Evolutionary conservation across 176 grass and related monocot genomes (phyloP).

Genomic region (Pharus latifolius): DNA sequence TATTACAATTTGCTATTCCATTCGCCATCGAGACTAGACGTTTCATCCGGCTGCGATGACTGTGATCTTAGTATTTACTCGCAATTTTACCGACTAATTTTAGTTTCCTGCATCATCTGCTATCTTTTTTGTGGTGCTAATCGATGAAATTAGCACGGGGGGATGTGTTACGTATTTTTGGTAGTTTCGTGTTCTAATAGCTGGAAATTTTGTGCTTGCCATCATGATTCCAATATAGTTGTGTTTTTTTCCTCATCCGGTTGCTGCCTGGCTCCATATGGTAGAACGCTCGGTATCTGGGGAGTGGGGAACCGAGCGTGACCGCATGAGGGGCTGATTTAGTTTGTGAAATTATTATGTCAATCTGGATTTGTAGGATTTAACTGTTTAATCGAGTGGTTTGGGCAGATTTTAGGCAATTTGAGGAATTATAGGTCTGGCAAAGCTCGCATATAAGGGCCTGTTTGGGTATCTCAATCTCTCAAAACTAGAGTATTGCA

Average conservation of each 20-base stretch:
- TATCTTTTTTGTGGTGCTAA: constrained; percentile 20
- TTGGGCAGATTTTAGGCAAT: background rate
- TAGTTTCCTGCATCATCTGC: background rate
- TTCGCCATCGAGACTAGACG: background rate
- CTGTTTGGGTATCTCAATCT: too few relatives aligned
- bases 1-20: background rate
- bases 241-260: too few relatives aligned
- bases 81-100: background rate
- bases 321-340: background rate
- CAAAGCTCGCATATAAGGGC: too few relatives aligned
- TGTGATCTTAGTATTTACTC: too few relatives aligned
- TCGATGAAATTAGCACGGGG: too few relatives aligned
- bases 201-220: background rate
- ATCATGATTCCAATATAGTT: too few relatives aligned
- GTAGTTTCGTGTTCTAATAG: too few relatives aligned
- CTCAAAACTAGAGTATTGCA: too few relatives aligned
- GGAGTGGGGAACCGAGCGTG: too few relatives aligned
- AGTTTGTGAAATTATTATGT: background rate
- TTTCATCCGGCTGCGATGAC: background rate
- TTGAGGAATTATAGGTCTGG: background rate
- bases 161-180: too few relatives aligned
- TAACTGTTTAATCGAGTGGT: background rate
- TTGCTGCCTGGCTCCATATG: background rate
- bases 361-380: background rate
- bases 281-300: too few relatives aligned